Conservation (phyloP, 2,329 filamentous ascomycete genomes). For the Neofusicoccum parvum region DNA sequence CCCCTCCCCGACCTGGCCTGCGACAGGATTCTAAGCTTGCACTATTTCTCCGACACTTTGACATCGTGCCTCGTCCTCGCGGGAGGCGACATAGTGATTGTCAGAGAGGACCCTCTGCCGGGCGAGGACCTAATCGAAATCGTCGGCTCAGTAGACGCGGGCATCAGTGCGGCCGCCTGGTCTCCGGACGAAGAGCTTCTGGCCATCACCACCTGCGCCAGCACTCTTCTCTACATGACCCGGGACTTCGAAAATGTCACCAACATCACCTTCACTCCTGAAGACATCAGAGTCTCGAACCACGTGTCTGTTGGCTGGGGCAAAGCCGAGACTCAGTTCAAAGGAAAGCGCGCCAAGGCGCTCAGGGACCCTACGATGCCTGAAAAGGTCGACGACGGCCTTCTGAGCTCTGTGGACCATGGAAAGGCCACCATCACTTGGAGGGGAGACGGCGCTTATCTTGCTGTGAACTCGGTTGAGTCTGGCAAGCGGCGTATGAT, state of each 20-base stretch:
- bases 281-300: constrained; percentile 83
- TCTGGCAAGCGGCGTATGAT: constrained; percentile 72
- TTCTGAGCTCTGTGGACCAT: constrained; percentile 74
- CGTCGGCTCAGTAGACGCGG: constrained; percentile 88
- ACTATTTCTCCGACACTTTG: constrained; percentile 80
- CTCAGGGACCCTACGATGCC: constrained; percentile 92
- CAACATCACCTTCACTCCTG: constrained; percentile 69
- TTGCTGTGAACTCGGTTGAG: constrained; percentile 83
- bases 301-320: constrained; percentile 98
- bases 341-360: constrained; percentile 84
- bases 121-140: constrained; percentile 87
- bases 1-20: constrained; percentile 73
- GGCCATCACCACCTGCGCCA: constrained; percentile 75
- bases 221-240: constrained; percentile 89
- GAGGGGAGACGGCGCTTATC: constrained; percentile 90
- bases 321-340: constrained; percentile 97
- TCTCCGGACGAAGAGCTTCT: constrained; percentile 93
- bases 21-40: constrained; percentile 76
- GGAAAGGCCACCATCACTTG: constrained; percentile 75
- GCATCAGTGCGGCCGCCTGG: constrained; percentile 88
- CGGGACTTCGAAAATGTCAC: constrained; percentile 83
- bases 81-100: constrained; percentile 86
- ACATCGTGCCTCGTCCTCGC: constrained; percentile 82
- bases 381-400: constrained; percentile 84
- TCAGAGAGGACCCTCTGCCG: constrained; percentile 69